Conservation (phyloP, 2,329 filamentous ascomycete species). For the Blumeria graminis region DNA sequence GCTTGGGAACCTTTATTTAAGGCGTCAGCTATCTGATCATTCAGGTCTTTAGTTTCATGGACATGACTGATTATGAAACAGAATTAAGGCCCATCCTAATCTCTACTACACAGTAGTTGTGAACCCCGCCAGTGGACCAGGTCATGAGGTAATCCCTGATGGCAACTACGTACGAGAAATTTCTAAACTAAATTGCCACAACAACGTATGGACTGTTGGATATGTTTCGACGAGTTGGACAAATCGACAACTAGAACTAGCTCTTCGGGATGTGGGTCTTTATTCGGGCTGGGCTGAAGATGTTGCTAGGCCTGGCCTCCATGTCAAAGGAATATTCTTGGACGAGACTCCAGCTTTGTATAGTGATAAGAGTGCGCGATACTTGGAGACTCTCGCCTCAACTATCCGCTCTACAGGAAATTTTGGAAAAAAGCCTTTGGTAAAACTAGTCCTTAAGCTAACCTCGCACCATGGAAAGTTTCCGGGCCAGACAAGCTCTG, state of each 20-base stretch:
- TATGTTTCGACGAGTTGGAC: constrained; percentile 19
- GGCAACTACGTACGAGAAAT: constrained; percentile 16
- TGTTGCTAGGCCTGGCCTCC: constrained; percentile 16
- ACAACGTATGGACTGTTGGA: constrained; percentile 18
- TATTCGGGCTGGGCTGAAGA: constrained; percentile 20
- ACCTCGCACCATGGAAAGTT: too few relatives aligned
- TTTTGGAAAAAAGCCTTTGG: constrained; percentile 17
- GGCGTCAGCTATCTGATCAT: constrained; percentile 4
- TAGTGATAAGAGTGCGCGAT: constrained; percentile 13
- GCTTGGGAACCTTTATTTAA: constrained; percentile 7
- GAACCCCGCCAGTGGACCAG: constrained; percentile 15
- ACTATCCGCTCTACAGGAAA: constrained; percentile 14
- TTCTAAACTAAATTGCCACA: constrained; percentile 16
- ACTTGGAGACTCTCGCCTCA: constrained; percentile 15
- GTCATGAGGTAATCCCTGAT: constrained; percentile 13
- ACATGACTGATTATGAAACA: constrained; percentile 1
- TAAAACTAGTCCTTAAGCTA: constrained; percentile 8
- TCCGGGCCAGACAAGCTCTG: too few relatives aligned
- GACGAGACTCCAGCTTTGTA: constrained; percentile 21
- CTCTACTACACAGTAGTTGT: constrained; percentile 13
- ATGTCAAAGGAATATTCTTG: constrained; percentile 22
- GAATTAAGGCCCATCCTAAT: constrained; percentile 5
- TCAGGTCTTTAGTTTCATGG: constrained; percentile 2
- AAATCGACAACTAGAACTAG: constrained; percentile 12
- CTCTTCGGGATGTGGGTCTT: constrained; percentile 18